Conservation (phyloP, 768 basidiomycete species). For the Tylopilus felleus region DNA sequence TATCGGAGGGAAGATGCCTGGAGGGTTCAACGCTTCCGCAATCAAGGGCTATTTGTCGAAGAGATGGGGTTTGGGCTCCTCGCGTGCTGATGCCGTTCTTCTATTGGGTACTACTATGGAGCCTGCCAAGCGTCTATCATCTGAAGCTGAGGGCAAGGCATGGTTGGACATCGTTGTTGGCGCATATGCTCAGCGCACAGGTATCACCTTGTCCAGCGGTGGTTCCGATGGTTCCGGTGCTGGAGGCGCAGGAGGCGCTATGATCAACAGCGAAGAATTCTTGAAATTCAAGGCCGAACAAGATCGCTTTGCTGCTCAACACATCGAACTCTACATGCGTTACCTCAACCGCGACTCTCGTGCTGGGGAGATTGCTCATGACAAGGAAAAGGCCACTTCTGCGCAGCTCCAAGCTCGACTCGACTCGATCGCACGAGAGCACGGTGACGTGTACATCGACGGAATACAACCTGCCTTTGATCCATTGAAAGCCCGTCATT, state of each 20-base stretch:
- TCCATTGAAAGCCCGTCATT: constrained; percentile 92
- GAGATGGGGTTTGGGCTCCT: constrained; percentile 92
- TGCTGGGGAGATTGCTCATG: constrained; percentile 85
- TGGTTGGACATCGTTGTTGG: constrained; percentile 89
- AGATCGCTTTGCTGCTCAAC: constrained; percentile 85
- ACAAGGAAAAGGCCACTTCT: constrained; percentile 76
- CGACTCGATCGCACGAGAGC: constrained; percentile 86
- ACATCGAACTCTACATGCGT: constrained; percentile 95
- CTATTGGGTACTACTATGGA: constrained; percentile 90
- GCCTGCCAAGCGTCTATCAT: constrained; percentile 87
- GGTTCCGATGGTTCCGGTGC: constrained; percentile 59
- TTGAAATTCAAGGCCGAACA: constrained; percentile 94
- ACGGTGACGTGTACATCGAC: constrained; percentile 90
- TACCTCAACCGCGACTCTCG: constrained; percentile 93
- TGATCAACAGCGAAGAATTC: constrained; percentile 98
- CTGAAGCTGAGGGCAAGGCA: constrained; percentile 88
- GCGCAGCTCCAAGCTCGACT: constrained; percentile 76
- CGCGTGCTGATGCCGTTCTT: constrained; percentile 86
- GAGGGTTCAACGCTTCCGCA: constrained; percentile 92
- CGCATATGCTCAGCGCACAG: constrained; percentile 83
- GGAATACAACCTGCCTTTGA: constrained; percentile 96
- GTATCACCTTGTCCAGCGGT: constrained; percentile 76
- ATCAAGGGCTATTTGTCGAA: constrained; percentile 89
- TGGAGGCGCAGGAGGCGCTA: constrained; percentile 66
- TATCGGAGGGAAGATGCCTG: constrained; percentile 96